phyloP scores from a whole-genome alignment of 495 filamentous ascomycete genomes.

The Letharia lupina region DNA sequence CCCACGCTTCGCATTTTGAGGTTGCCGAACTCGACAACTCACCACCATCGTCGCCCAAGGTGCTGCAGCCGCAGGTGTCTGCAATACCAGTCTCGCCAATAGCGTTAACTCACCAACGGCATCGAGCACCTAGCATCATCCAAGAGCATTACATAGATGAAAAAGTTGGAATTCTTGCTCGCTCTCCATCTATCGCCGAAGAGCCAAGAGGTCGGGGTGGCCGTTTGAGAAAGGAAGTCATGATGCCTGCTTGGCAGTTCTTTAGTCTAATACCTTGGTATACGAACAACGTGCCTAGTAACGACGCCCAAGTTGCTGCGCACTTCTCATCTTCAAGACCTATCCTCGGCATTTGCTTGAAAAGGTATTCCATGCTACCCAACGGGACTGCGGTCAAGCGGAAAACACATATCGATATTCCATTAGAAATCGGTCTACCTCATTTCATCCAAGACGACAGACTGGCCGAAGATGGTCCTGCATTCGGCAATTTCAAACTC shows the following conservation, averaged over 20 bases:
- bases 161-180: slow-evolving; percentile 25
- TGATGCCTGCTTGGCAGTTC: slow-evolving; percentile 98
- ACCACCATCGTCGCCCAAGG: slow-evolving; percentile 34
- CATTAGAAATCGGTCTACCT: slow-evolving; percentile 75
- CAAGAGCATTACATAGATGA: slow-evolving; percentile 49
- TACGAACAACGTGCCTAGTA: slow-evolving; percentile 61
- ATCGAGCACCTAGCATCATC: slow-evolving; percentile 54
- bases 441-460: slow-evolving; percentile 83
- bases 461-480: slow-evolving; percentile 51
- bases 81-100: slow-evolving; percentile 25
- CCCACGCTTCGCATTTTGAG: slow-evolving; percentile 48
- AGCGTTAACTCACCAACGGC: slow-evolving; percentile 27
- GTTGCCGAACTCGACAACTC: slow-evolving; percentile 44
- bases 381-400: slow-evolving; percentile 60
- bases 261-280: slow-evolving; percentile 77
- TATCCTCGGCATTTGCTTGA: slow-evolving; percentile 83
- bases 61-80: slow-evolving; percentile 26
- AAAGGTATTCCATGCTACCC: slow-evolving; percentile 71
- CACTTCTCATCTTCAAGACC: slow-evolving; percentile 70
- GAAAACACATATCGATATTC: slow-evolving; percentile 82
- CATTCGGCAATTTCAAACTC: slow-evolving; percentile 79
- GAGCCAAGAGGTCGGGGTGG: slow-evolving; percentile 25
- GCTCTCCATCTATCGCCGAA: slow-evolving; percentile 30
- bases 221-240: slow-evolving; percentile 55
- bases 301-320: slow-evolving; percentile 59